Conservation (phyloP, 2,329 filamentous ascomycete genomes). For the Myriosclerotinia scirpicola region DNA sequence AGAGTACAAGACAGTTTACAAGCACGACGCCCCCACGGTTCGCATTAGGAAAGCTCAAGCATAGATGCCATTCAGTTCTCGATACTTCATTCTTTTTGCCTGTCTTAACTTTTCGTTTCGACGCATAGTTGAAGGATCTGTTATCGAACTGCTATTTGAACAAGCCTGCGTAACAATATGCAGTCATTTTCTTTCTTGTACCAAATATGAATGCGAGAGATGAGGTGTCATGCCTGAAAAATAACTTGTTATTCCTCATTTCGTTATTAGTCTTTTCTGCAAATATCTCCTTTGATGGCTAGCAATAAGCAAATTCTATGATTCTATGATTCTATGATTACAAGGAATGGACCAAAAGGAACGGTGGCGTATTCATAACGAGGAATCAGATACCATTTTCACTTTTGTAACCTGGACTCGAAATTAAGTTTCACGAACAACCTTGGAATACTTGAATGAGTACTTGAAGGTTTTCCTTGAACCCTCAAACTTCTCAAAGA, state of each 20-base stretch:
- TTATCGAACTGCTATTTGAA: neutral
- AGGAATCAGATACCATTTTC: neutral
- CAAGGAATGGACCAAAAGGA: neutral
- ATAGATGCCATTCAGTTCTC: neutral
- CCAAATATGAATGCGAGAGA: constrained; percentile 1
- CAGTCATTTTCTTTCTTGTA: neutral
- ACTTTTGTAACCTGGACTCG: neutral
- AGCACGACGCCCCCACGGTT: neutral
- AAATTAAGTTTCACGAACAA: neutral
- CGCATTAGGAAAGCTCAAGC: neutral
- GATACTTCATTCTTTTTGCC: neutral
- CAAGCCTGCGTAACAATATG: neutral
- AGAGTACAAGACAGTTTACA: constrained; percentile 21
- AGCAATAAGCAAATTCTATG: neutral
- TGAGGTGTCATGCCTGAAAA: neutral
- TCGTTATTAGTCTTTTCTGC: neutral
- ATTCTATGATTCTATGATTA: neutral
- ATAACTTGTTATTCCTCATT: neutral
- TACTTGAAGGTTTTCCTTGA: neutral
- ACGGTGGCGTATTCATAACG: no score
- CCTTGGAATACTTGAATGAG: neutral
- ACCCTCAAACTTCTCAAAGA: neutral
- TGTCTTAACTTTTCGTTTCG: neutral
- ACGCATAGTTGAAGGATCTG: neutral
- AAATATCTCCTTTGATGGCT: neutral